phyloP scores from a whole-genome alignment of 805 yeast genomes.

The Blastobotrys parvus region DNA sequence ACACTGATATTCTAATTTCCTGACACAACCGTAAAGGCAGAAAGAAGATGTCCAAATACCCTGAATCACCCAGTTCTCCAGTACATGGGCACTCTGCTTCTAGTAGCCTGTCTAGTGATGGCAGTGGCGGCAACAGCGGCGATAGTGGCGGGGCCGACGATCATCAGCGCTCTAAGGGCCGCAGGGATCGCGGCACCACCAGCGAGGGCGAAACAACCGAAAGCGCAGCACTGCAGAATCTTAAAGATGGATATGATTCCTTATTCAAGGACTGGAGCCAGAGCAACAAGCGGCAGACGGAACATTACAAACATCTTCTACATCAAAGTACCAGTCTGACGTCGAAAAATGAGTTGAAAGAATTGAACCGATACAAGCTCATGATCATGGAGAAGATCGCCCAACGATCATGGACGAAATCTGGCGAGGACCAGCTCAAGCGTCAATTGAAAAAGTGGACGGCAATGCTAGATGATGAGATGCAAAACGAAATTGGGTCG shows the following conservation, averaged over 20 bases:
- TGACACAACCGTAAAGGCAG: too few relatives aligned
- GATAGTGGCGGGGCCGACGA: too few relatives aligned
- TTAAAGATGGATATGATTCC: neutral
- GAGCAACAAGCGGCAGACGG: neutral
- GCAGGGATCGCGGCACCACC: too few relatives aligned
- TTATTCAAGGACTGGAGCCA: conserved; percentile 4
- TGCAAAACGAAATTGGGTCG: neutral
- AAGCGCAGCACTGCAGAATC: neutral
- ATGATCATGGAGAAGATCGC: neutral
- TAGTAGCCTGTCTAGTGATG: too few relatives aligned
- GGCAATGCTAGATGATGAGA: neutral
- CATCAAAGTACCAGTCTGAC: neutral
- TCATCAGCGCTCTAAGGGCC: too few relatives aligned
- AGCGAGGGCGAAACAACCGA: too few relatives aligned
- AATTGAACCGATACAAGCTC: neutral
- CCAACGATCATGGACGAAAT: neutral
- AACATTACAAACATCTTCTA: neutral
- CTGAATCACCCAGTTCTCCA: too few relatives aligned
- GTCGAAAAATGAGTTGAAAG: neutral
- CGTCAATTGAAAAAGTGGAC: neutral
- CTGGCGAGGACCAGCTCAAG: neutral
- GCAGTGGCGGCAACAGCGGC: too few relatives aligned
- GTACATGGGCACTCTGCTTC: too few relatives aligned
- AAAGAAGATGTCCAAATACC: too few relatives aligned
- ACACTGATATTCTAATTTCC: too few relatives aligned